Base-by-base conservation (phyloP, 2,329 filamentous ascomycete species). In the Phialemoniopsis sp. region DNA sequence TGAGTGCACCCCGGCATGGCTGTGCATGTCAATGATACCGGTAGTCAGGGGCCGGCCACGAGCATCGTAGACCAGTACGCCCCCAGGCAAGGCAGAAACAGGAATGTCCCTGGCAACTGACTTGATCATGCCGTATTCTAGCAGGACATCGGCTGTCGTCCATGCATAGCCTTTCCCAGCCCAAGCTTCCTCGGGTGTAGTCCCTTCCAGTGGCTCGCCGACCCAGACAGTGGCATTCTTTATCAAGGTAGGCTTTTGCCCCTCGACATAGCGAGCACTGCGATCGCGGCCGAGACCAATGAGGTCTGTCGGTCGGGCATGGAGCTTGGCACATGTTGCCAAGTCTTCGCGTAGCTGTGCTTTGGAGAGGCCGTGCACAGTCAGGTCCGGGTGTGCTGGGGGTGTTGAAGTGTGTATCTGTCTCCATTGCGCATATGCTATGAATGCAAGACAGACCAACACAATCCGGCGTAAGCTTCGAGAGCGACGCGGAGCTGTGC, bases 1-100 rank as follows among this genome's bases (percentile, higher is more conserved):
- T 13, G 72, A 66, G 21, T 71, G 65, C 1, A 83, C 73, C 8
- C 81, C 79, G 3, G 79, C 71, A 52, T 87, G 83, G 28, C 73
- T 80, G 58, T 87, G 82, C 78, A 86, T 85, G 52, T 87, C 83
- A 35, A 87, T 77, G 48, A 87, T 79, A 13, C 82, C 83, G 8
- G 71, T 69, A 0, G 83, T 87, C 15, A 87, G 62, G 41, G 71
- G 77, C 4, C 78, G 72, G 2, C 82, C 80, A 18, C 68, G 56
- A 5, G 78, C 80, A 39, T 85, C 67, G 54, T 70, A 82, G 8
- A 80, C 51, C 5, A 73, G 46, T 1, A 66, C 68, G 35, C 75
- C 66, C 3, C 67, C 51, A 2, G 76, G 62, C 18, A 83, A 51
- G 1, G 59, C 56, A 4, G 55, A 50, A 8, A 55, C 41, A 0